Evolutionary conservation across 257 asterid species (phyloP), one percentile per base, ranked within the genome.

Genomic region (Capsicum chinense): DNA sequence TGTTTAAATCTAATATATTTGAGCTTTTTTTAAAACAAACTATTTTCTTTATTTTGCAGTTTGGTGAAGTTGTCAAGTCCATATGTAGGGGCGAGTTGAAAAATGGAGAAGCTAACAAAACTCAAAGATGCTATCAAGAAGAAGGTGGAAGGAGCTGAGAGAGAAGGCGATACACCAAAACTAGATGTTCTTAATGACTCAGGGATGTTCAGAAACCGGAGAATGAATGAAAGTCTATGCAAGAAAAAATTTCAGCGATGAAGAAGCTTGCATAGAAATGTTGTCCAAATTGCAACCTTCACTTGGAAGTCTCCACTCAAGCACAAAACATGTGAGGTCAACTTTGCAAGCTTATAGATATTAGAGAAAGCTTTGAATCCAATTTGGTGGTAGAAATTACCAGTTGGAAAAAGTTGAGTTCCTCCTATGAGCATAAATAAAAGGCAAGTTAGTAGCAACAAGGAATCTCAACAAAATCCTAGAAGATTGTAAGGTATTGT

Each of bases 91-190:
- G 33, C 33, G 33, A 26, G 33, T 26, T 26, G 33, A 26, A 26
- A 26, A 26, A 26, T 26, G 33, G 42, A 21, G 69, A 63, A 63
- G 69, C 42, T 63, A 69, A 69, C 33, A 16, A 69, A 69, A 33
- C 17, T 70, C 5, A 70, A 9, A 70, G 56, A 17, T 70, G 56
- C 9, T 15, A 70, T 44, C 16, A 44, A 44, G 21, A 56, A 44
- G 56, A 44, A 70, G 35, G 79, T 69, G 56, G 56, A 69, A 69
- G 56, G 33, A 70, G 56, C 14, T 70, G 56, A 70, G 21, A 67
- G 50, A 67, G 79, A 70, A 70, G 56, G 56, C 56, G 42, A 70
- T 70, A 42, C 42, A 70, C 79, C 79, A 70, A 70, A 70, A 42
- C 16, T 16, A 47, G 79, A 42, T 42, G 79, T 42, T 47, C 56